Base-by-base conservation (phyloP, 148 eudicot species). In the Fagopyrum homotropicum region DNA sequence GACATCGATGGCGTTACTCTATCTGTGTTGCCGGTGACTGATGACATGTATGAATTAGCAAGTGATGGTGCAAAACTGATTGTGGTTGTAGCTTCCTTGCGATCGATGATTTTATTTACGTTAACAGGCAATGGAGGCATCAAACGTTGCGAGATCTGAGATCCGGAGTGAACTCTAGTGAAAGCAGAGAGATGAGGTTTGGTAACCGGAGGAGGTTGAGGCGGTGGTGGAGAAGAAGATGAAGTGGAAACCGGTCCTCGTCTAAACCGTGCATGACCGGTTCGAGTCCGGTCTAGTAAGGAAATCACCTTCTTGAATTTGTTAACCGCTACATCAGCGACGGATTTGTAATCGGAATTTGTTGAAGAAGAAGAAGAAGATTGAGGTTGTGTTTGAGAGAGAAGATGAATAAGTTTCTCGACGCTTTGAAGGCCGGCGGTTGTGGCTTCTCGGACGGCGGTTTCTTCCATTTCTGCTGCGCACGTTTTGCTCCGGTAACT, bases 201-300 rank as follows among this genome's bases (percentile, higher is more conserved):
- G n/a, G 64, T 66, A 11, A 7, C 15, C 9, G 73, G 47, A 26
- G 77, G 70, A 4, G 26, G 77, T 35, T 74, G 81, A 0, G 35
- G 73, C 3, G 61, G 80, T 1, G 74, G 84, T 0, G 63, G 59
- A 0, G 79, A 46, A 15, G 74, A 77, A 0, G 74, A 76, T 3
- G 56, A 55, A 2, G 78, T 46, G 45, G 69, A 7, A 5, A 88
- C 69, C 6, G 96, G 98, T 10, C 89, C 98, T 8, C 95, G 85
- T 7, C 98, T 79, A 87, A 93, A 93, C 9, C 98, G 91, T 7
- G 98, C 98, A 80, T 93, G 98, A 12, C 98, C 98, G 75, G 98
- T 91, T 7, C 91, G 79, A 29, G 82, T 77, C 7, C 86, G 85
- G 75, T 93, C 98, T 0, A 93, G 85, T 1, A 93, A 70, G 1